Conservation (phyloP, 1,284 basidiomycete species). For the Dichomitus squalens region DNA sequence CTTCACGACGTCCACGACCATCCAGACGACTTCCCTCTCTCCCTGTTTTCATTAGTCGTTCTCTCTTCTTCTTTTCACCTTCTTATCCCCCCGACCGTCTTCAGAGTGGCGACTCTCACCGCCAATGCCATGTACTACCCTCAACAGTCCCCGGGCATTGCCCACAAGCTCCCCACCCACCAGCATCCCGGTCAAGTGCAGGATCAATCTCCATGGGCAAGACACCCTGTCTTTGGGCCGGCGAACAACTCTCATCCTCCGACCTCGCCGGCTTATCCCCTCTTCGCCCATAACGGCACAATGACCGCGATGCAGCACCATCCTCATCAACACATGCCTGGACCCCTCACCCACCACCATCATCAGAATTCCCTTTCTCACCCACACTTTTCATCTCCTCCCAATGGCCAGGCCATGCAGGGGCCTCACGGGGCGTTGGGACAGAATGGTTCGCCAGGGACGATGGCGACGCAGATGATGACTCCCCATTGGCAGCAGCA, state of each 20-base stretch:
- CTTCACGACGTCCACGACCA: conserved; percentile 33
- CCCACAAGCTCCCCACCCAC: conserved; percentile 70
- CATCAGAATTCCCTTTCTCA: conserved; percentile 73
- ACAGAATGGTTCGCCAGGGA: conserved; percentile 65
- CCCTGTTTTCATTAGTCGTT: conserved; percentile 22
- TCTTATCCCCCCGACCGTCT: conserved; percentile 4
- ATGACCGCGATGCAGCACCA: conserved; percentile 59
- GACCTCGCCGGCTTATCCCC: conserved; percentile 67
- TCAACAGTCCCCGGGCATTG: conserved; percentile 76
- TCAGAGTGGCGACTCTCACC: conserved; percentile 29
- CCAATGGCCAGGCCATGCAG: conserved; percentile 53
- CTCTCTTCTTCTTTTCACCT: conserved; percentile 10
- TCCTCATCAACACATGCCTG: conserved; percentile 46
- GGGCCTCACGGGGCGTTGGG: conserved; percentile 52
- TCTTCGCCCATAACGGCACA: conserved; percentile 66
- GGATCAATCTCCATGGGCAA: conserved; percentile 70
- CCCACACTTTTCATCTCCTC: conserved; percentile 68
- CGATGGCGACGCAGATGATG: conserved; percentile 58
- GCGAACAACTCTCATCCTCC: conserved; percentile 62
- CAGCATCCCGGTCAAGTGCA: conserved; percentile 40
- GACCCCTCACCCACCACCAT: conserved; percentile 54
- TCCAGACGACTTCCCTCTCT: conserved; percentile 21
- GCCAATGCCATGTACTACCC: conserved; percentile 75
- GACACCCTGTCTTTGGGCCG: conserved; percentile 62
- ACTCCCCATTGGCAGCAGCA: conserved; percentile 81